Conservation (phyloP, 306 rosid species). For the Quercus variabilis region DNA sequence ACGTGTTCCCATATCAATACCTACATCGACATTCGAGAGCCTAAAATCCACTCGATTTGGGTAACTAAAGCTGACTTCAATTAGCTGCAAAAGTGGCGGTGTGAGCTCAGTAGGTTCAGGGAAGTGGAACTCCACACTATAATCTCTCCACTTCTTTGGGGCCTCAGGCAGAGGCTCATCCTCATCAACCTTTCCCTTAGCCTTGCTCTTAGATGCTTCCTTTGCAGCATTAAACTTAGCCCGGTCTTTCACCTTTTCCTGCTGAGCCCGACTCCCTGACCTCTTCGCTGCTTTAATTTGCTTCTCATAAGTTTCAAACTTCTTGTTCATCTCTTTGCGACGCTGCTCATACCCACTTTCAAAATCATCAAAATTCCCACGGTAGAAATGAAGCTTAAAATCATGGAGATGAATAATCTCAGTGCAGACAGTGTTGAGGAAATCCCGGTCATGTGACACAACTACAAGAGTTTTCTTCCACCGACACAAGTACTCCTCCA, state of each 20-base stretch:
- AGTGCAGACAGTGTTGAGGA: slow-evolving; percentile 63
- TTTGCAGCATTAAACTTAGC: slow-evolving; percentile 59
- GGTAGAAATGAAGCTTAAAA: slow-evolving; percentile 66
- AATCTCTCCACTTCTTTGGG: slow-evolving; percentile 67
- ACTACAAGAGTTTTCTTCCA: slow-evolving; percentile 78
- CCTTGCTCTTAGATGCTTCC: slow-evolving; percentile 56
- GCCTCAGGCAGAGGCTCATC: slow-evolving; percentile 49
- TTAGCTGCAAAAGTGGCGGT: slow-evolving; percentile 69
- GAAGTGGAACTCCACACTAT: slow-evolving; percentile 65
- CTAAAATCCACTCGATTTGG: slow-evolving; percentile 61
- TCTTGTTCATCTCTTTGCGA: slow-evolving; percentile 76
- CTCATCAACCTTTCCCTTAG: slow-evolving; percentile 46
- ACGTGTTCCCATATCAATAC: slow-evolving; percentile 10
- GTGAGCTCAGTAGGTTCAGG: slow-evolving; percentile 77
- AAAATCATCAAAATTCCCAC: slow-evolving; percentile 73
- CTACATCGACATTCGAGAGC: slow-evolving; percentile 53
- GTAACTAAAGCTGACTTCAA: slow-evolving; percentile 67
- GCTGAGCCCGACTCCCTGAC: slow-evolving; percentile 58
- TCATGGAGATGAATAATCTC: slow-evolving; percentile 80
- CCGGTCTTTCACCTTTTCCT: slow-evolving; percentile 69
- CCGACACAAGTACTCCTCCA: slow-evolving; percentile 72
- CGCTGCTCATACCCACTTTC: slow-evolving; percentile 83
- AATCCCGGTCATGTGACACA: slow-evolving; percentile 74
- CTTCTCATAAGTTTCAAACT: slow-evolving; percentile 59
- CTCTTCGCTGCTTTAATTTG: slow-evolving; percentile 63